phyloP scores from a whole-genome alignment of 139 green algal species.

The Tetradesmus obliquus region DNA sequence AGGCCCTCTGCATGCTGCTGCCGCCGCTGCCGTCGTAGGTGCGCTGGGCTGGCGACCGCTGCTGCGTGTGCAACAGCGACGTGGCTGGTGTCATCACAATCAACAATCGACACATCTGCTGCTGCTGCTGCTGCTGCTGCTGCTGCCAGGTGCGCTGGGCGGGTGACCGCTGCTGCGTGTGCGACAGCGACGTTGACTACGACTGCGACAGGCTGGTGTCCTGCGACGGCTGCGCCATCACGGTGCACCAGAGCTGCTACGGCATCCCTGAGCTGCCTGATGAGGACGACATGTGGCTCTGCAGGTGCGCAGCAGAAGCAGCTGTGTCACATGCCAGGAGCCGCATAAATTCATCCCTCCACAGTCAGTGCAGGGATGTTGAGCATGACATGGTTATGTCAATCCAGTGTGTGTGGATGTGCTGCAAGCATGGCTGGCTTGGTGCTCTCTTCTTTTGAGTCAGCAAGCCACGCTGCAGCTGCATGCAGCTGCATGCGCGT shows the following conservation, averaged over 20 bases:
- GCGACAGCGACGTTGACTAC: constrained; percentile 92
- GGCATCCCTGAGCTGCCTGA: constrained; percentile 83
- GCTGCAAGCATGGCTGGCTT: too few species aligned
- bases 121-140: constrained; percentile 17
- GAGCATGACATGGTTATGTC: too few species aligned
- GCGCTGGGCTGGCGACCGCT: constrained; percentile 69
- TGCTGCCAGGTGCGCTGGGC: constrained; percentile 64
- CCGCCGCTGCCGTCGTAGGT: constrained; percentile 45
- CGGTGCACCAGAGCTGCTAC: constrained; percentile 95
- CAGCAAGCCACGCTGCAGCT: too few species aligned
- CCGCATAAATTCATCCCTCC: too few species aligned
- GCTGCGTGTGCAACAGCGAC: constrained; percentile 88
- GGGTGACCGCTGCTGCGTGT: constrained; percentile 80
- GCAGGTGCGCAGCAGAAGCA: constrained; percentile 45
- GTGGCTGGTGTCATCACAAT: constrained; percentile 80
- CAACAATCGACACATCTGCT: too few species aligned
- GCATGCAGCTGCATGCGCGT: too few species aligned
- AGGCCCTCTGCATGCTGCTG: neutral
- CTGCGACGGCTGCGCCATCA: constrained; percentile 90
- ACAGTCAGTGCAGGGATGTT: neutral
- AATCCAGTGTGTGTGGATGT: too few species aligned
- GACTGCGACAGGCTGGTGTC: constrained; percentile 91
- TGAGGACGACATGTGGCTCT: constrained; percentile 89
- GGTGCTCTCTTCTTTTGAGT: too few species aligned
- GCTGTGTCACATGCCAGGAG: too few species aligned